Percentiles rank a stretch among this genome's conserved stretches.
Evolutionary conservation across 441 rosid genomes (phyloP).

Genomic region (Populus hybrid): DNA sequence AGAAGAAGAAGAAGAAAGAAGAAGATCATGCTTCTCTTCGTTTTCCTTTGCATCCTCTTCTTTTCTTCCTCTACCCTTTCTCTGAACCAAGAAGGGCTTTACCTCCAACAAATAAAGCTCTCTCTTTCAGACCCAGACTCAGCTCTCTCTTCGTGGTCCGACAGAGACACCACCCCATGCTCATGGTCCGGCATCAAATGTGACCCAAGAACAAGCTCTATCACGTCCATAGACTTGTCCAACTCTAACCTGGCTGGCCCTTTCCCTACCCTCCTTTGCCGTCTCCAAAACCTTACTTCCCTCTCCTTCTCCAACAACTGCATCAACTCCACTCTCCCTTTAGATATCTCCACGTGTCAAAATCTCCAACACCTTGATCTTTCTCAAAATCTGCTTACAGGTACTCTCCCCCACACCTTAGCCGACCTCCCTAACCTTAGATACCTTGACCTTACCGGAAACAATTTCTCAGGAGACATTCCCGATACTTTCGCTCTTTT

Average conservation of each 20-base stretch:
- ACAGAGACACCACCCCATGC: slow-evolving; percentile 53
- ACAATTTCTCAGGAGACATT: slow-evolving; percentile 85
- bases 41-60: slow-evolving; percentile 29
- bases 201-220: slow-evolving; percentile 37
- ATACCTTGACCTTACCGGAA: slow-evolving; percentile 69
- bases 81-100: slow-evolving; percentile 76
- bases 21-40: slow-evolving; percentile 1
- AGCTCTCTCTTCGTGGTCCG: slow-evolving; percentile 33
- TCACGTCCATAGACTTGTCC: slow-evolving; percentile 67
- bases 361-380: slow-evolving; percentile 66
- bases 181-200: slow-evolving; percentile 68
- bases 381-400: slow-evolving; percentile 71
- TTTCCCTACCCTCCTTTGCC: slow-evolving; percentile 72
- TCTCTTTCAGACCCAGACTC: slow-evolving; percentile 63
- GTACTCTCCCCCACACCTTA: slow-evolving; percentile 53
- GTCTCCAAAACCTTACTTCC: slow-evolving; percentile 49
- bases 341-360: slow-evolving; percentile 55
- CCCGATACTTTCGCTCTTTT: slow-evolving; percentile 66
- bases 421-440: slow-evolving; percentile 49
- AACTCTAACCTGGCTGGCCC: slow-evolving; percentile 55
- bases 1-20: background rate
- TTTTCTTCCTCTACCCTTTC: slow-evolving; percentile 21
- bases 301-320: slow-evolving; percentile 58
- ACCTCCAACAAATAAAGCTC: slow-evolving; percentile 50
- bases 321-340: slow-evolving; percentile 60